These are phyloP conservation scores for Amphicarpaea edgeworthii DNA, from an alignment of 306 rosid species.

Conservation along the genomic window DNA sequence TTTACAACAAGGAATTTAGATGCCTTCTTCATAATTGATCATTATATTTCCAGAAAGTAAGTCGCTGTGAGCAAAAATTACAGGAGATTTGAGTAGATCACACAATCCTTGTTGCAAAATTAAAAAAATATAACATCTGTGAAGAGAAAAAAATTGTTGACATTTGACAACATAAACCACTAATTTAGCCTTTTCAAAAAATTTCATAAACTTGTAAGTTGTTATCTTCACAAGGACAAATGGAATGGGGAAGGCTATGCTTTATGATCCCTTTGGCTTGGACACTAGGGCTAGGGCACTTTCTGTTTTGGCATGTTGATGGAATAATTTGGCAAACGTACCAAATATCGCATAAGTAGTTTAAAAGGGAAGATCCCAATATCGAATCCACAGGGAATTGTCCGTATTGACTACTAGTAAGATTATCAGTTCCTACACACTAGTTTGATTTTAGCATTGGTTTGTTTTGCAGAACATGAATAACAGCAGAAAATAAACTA, in stretches of 20 bases:
- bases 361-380: too few relatives aligned
- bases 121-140: conserved; percentile 39
- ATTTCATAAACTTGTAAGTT: conserved; percentile 1
- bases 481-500: too few relatives aligned
- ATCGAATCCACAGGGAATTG: too few relatives aligned
- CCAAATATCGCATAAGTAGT: too few relatives aligned
- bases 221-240: conserved; percentile 10
- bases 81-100: conserved; percentile 72
- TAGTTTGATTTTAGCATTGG: too few relatives aligned
- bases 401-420: too few relatives aligned
- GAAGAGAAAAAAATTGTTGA: conserved; percentile 26
- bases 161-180: conserved; percentile 26
- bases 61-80: conserved; percentile 89
- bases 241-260: conserved; percentile 13
- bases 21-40: conserved; percentile 92
- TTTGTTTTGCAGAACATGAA: too few relatives aligned
- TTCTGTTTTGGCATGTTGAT: background rate
- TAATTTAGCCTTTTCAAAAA: background rate
- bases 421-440: too few relatives aligned
- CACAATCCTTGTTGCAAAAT: conserved; percentile 80
- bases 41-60: conserved; percentile 94
- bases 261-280: conserved; percentile 9
- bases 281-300: background rate
- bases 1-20: conserved; percentile 30
- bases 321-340: too few relatives aligned